Evolutionary conservation across 345 rosid species (phyloP).

Genomic region (Eucalyptus melliodora): DNA sequence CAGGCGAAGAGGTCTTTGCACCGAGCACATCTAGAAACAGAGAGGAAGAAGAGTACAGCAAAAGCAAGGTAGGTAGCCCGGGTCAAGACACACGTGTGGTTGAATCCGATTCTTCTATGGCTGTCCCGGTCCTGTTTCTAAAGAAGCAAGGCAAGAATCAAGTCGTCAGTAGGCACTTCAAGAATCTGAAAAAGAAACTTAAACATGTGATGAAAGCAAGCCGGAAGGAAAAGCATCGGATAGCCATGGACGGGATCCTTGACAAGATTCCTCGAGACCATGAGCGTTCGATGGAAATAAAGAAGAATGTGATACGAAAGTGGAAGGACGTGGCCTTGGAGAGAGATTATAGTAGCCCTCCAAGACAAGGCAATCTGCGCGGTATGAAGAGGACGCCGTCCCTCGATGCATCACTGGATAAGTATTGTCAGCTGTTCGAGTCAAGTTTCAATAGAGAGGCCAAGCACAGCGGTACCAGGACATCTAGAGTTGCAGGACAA

Average conservation of each 20-base stretch:
- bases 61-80: conserved; percentile 11
- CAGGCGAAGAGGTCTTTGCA: not conserved
- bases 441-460: conserved; percentile 28
- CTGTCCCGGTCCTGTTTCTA: conserved; percentile 9
- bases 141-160: conserved; percentile 24
- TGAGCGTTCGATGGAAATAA: conserved; percentile 41
- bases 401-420: conserved; percentile 41
- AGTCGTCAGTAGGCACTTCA: conserved; percentile 40
- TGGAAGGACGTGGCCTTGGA: conserved; percentile 4
- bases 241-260: conserved; percentile 71
- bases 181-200: conserved; percentile 59
- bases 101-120: not conserved
- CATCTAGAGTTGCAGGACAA: conserved; percentile 5
- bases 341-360: not conserved
- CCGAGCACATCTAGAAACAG: not conserved
- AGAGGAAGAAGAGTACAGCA: conserved; percentile 1
- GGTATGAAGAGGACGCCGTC: conserved; percentile 41
- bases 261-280: conserved; percentile 65
- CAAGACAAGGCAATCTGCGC: not conserved
- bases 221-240: conserved; percentile 53
- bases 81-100: not conserved
- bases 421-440: conserved; percentile 53
- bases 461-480: conserved; percentile 16
- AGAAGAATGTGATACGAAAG: conserved; percentile 13
- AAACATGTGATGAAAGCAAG: conserved; percentile 43